phyloP scores from a whole-genome alignment of 164 flowering plant species.

The Vitis vinifera region ASM3070453v1 NC_081808.1:931001-931500 shows the following conservation, averaged over 20 bases:
- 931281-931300: neutral
- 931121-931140: constrained; percentile 75
- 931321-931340: no score
- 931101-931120: constrained; percentile 65
- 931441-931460: no score
- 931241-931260: neutral
- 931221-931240: neutral
- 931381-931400: no score
- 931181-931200: constrained; percentile 91
- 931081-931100: constrained; percentile 29
- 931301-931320: no score
- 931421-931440: no score
- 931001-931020: constrained; percentile 53
- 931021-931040: constrained; percentile 60
- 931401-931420: no score
- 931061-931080: constrained; percentile 37
- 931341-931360: no score
- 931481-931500: neutral
- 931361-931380: no score
- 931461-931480: no score
- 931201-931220: constrained; percentile 22
- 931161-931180: constrained; percentile 92
- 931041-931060: constrained; percentile 59
- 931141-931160: constrained; percentile 84
- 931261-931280: neutral